Percentiles rank a stretch among this genome's conserved stretches.
phyloP scores from a whole-genome alignment of 2,329 filamentous ascomycete species.

The Orbilia blumenaviensis region DNA sequence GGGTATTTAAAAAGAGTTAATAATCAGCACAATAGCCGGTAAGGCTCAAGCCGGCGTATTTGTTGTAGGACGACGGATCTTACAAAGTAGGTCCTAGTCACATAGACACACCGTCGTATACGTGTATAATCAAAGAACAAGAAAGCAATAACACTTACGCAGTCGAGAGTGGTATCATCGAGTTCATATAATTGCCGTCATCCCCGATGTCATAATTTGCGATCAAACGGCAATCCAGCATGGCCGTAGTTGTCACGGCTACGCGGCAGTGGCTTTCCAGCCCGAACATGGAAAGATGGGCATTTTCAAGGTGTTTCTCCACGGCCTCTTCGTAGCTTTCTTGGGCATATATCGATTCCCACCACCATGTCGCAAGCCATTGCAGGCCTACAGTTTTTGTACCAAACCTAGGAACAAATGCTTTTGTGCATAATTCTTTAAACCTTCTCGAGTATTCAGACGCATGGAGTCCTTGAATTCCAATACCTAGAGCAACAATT shows the following conservation, averaged over 20 bases:
- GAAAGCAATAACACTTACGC: neutral
- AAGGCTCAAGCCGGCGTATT: too few species aligned
- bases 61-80: too few species aligned
- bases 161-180: neutral
- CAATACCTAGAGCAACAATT: slow-evolving; percentile 12
- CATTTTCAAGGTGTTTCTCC: neutral
- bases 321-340: neutral
- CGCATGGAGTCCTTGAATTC: neutral
- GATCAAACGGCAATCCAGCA: neutral
- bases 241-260: slow-evolving; percentile 9
- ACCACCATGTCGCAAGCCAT: neutral
- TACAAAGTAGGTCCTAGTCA: too few species aligned
- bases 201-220: slow-evolving; percentile 20
- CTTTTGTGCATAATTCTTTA: neutral
- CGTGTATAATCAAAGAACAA: too few species aligned
- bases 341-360: neutral
- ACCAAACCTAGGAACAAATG: neutral
- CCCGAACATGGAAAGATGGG: neutral
- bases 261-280: slow-evolving; percentile 9
- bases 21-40: too few species aligned
- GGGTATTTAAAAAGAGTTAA: neutral
- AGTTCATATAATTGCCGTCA: slow-evolving; percentile 1
- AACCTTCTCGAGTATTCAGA: neutral
- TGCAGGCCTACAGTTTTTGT: neutral
- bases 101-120: too few species aligned